phyloP scores from a whole-genome alignment of 2,329 filamentous ascomycete species.

The Diaporthe ampelina region DNA sequence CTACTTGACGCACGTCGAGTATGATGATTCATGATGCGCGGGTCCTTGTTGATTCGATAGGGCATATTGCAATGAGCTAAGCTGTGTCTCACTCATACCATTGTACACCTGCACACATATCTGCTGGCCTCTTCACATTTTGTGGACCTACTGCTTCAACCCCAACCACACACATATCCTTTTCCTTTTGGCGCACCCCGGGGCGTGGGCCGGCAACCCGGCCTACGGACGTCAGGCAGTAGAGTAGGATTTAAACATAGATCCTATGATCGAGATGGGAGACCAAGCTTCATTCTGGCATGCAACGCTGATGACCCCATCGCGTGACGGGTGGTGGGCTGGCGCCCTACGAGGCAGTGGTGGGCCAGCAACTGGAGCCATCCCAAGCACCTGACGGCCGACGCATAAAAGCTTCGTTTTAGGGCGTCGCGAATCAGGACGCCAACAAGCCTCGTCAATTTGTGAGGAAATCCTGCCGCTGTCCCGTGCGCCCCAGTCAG shows the following conservation, averaged over 20 bases:
- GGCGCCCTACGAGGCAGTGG: slow-evolving; percentile 13
- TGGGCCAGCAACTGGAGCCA: not conserved
- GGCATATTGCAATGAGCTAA: not conserved
- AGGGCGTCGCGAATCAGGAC: slow-evolving; percentile 5
- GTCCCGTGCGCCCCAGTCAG: slow-evolving; percentile 1
- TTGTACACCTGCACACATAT: not conserved
- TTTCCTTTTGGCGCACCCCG: not conserved
- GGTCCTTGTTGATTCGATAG: not conserved
- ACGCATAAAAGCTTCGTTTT: slow-evolving; percentile 9
- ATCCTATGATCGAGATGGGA: slow-evolving; percentile 6
- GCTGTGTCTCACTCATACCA: not conserved
- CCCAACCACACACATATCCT: not conserved
- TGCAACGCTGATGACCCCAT: not conserved
- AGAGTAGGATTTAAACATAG: slow-evolving; percentile 26
- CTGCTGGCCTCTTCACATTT: not conserved
- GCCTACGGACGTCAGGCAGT: not conserved
- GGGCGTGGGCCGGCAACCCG: not conserved
- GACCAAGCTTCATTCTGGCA: slow-evolving; percentile 22
- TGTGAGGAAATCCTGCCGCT: slow-evolving; percentile 1
- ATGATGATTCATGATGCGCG: slow-evolving; percentile 24
- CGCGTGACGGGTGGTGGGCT: not conserved
- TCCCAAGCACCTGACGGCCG: not conserved
- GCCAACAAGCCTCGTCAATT: not conserved
- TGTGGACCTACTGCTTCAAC: not conserved
- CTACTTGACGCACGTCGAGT: not conserved